Evolutionary conservation across 2,329 filamentous ascomycete species (phyloP).

Genomic region (Colletotrichum sp.): DNA sequence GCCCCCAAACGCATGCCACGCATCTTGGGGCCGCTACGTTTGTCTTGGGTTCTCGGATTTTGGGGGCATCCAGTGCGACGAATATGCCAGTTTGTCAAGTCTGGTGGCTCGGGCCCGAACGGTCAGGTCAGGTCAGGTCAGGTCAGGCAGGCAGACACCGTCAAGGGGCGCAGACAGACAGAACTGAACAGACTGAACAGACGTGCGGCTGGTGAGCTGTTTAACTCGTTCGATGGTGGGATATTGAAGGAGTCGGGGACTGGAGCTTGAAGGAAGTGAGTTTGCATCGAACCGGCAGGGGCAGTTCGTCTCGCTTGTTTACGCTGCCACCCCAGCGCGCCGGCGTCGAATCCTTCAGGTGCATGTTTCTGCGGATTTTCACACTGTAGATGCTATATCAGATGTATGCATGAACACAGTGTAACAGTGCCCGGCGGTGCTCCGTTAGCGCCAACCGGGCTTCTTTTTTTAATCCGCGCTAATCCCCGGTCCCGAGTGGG

Average conservation of each 20-base stretch:
- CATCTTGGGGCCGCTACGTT: background rate
- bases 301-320: slow-evolving; percentile 4
- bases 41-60: background rate
- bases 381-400: background rate
- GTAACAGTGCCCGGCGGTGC: background rate
- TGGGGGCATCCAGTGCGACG: background rate
- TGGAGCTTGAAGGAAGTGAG: background rate
- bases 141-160: background rate
- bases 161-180: background rate
- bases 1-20: background rate
- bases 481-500: slow-evolving; percentile 3
- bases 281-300: background rate
- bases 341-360: background rate
- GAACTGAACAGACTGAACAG: background rate
- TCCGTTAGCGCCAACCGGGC: background rate
- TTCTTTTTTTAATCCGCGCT: slow-evolving; percentile 18
- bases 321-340: slow-evolving; percentile 3
- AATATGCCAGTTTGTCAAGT: background rate
- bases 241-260: slow-evolving; percentile 9
- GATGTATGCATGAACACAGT: background rate
- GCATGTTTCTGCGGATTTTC: rapidly evolving
- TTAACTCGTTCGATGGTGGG: background rate
- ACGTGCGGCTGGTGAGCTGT: background rate
- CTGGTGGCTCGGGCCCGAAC: background rate
- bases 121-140: background rate